A percentile compares a stretch with the other conserved stretches of the same genome.
Evolutionary conservation across 2,329 filamentous ascomycete species (phyloP).

Genomic region (Pyricularia pennisetigena): DNA sequence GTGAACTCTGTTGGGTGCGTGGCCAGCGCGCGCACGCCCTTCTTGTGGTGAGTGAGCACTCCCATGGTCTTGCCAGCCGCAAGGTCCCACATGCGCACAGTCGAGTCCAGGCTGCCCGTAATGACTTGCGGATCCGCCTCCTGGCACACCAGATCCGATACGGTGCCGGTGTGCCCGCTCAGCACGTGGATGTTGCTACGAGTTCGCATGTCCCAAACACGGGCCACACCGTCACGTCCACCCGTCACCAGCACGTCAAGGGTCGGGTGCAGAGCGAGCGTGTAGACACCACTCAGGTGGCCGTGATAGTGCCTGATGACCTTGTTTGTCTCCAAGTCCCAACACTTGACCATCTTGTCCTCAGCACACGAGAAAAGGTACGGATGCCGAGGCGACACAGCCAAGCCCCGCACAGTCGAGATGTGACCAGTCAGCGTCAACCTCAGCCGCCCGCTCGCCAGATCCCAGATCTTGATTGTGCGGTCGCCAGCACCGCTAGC

Average conservation of each 20-base stretch:
- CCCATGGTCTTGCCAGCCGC: constrained; percentile 95
- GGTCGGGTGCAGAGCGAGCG: constrained; percentile 83
- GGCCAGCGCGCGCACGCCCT: constrained; percentile 78
- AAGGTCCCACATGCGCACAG: constrained; percentile 88
- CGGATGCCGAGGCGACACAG: constrained; percentile 85
- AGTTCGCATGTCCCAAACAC: constrained; percentile 98
- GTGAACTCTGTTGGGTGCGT: constrained; percentile 91
- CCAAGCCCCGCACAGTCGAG: constrained; percentile 82
- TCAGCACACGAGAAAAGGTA: constrained; percentile 97
- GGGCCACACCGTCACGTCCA: constrained; percentile 84
- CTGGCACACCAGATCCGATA: constrained; percentile 83
- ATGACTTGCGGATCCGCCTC: constrained; percentile 96
- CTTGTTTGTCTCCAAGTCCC: constrained; percentile 99
- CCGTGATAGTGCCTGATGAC: constrained; percentile 97
- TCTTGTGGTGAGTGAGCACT: constrained; percentile 96
- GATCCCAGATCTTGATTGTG: constrained; percentile 98
- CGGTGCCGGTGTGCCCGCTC: constrained; percentile 80
- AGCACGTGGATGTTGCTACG: constrained; percentile 93
- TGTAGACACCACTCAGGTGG: constrained; percentile 92
- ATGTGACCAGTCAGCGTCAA: constrained; percentile 91
- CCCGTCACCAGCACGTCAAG: constrained; percentile 92
- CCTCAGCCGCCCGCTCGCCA: constrained; percentile 75
- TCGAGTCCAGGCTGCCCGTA: constrained; percentile 83
- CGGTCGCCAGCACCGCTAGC: constrained; percentile 90
- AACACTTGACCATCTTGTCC: constrained; percentile 99